Evolutionary conservation across 2,329 filamentous ascomycete species (phyloP).

Genomic region (Diplocarpon rosae): DNA sequence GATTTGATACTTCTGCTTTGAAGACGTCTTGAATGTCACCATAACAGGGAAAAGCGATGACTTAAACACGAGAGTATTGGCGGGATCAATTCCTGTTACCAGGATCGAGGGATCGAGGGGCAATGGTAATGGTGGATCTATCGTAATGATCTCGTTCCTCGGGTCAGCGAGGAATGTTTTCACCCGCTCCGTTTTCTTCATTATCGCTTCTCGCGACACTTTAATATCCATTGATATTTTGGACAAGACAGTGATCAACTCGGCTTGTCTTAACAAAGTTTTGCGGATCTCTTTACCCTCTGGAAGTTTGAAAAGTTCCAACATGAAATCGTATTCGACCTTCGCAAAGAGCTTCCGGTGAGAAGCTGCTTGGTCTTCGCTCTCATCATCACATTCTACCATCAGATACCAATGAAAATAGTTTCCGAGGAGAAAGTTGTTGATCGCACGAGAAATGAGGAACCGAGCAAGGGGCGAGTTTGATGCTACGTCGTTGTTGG

Average conservation of each 20-base stretch:
- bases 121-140: slow-evolving; percentile 78
- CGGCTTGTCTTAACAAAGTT: slow-evolving; percentile 73
- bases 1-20: slow-evolving; percentile 72
- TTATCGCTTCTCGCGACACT: slow-evolving; percentile 58
- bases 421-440: slow-evolving; percentile 84
- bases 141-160: slow-evolving; percentile 74
- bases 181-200: slow-evolving; percentile 70
- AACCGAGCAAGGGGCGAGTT: slow-evolving; percentile 85
- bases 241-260: slow-evolving; percentile 76
- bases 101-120: slow-evolving; percentile 77
- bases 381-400: slow-evolving; percentile 77
- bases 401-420: slow-evolving; percentile 98
- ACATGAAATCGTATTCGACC: slow-evolving; percentile 94
- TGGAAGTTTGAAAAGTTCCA: slow-evolving; percentile 61
- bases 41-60: slow-evolving; percentile 87
- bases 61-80: slow-evolving; percentile 88
- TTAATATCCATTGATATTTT: slow-evolving; percentile 86
- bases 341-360: slow-evolving; percentile 83
- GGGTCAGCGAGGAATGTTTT: slow-evolving; percentile 79
- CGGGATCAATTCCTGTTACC: slow-evolving; percentile 68
- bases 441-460: slow-evolving; percentile 74
- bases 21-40: slow-evolving; percentile 75
- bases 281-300: slow-evolving; percentile 64
- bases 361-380: slow-evolving; percentile 60
- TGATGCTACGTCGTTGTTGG: slow-evolving; percentile 49